These are phyloP conservation scores for Cystofilobasidium bisporidii DNA, from an alignment of 768 basidiomycete genomes.

Conservation along the genomic window DNA sequence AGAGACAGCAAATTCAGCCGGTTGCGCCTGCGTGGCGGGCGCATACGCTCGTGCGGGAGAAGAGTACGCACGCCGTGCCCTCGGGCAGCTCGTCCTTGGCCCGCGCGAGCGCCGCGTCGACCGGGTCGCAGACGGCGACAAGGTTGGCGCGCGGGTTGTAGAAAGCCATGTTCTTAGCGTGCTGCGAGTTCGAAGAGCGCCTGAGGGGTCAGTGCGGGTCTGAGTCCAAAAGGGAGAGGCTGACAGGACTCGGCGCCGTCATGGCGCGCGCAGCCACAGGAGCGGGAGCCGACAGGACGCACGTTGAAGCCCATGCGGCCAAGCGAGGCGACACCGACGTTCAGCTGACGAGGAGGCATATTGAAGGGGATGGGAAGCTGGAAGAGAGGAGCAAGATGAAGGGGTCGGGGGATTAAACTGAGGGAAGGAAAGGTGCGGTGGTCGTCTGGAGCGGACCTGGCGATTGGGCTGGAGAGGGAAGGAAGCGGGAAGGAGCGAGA, in stretches of 20 bases:
- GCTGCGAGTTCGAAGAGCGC: too few species aligned
- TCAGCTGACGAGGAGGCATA: neutral
- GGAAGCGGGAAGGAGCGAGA: too few species aligned
- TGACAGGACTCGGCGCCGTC: too few species aligned
- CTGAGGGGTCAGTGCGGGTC: too few species aligned
- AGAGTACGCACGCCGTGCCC: constrained; percentile 2
- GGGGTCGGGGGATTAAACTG: neutral
- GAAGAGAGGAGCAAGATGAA: neutral
- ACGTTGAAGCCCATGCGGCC: constrained; percentile 9
- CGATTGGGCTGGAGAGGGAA: too few species aligned
- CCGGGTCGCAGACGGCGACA: constrained; percentile 20
- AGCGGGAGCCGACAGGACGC: too few species aligned
- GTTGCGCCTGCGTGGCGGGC: too few species aligned
- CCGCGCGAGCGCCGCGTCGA: neutral
- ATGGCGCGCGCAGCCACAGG: too few species aligned
- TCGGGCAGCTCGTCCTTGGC: constrained; percentile 14
- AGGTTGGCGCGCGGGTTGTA: constrained; percentile 15
- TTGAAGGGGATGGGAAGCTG: neutral
- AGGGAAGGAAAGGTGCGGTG: neutral
- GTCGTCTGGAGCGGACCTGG: too few species aligned
- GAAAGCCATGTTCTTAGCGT: constrained; percentile 1
- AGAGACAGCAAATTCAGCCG: too few species aligned
- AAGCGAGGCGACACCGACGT: neutral
- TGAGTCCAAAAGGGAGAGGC: too few species aligned
- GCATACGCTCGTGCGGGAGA: too few species aligned